phyloP scores from a whole-genome alignment of 1,284 basidiomycete species.

The Tilletiaria anomala region DNA sequence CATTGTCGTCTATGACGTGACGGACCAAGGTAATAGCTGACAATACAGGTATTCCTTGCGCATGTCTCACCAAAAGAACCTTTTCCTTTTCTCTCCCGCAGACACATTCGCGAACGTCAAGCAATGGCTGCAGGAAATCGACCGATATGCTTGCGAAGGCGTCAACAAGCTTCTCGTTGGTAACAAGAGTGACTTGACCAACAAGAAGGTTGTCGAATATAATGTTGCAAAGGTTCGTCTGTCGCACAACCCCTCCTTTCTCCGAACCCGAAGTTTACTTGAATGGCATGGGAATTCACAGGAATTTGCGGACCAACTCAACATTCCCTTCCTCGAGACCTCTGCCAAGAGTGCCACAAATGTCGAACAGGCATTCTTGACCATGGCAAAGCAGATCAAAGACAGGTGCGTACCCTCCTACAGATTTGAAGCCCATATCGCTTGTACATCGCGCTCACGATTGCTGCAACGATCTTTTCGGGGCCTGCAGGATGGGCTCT shows the following conservation, averaged over 20 bases:
- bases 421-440: background rate
- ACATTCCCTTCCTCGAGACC: slow-evolving; percentile 43
- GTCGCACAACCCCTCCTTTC: background rate
- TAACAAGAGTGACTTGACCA: slow-evolving; percentile 92
- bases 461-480: no score
- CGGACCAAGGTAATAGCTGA: slow-evolving; percentile 47
- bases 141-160: slow-evolving; percentile 95
- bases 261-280: background rate
- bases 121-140: slow-evolving; percentile 99
- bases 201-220: slow-evolving; percentile 99
- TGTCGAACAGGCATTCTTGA: slow-evolving; percentile 44
- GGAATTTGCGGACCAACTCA: slow-evolving; percentile 35
- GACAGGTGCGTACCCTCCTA: slow-evolving; percentile 16
- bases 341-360: slow-evolving; percentile 44
- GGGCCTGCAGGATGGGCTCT: slow-evolving; percentile 21
- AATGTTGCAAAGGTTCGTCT: slow-evolving; percentile 65
- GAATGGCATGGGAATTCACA: background rate
- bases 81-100: slow-evolving; percentile 31
- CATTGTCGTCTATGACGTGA: slow-evolving; percentile 97
- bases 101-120: slow-evolving; percentile 98
- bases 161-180: slow-evolving; percentile 96
- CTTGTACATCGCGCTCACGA: background rate
- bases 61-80: background rate
- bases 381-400: slow-evolving; percentile 43
- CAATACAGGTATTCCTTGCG: background rate